These are phyloP conservation scores for Oryza meyeriana DNA, from an alignment of 176 grass and related monocot species.

Conservation along the genomic window DNA sequence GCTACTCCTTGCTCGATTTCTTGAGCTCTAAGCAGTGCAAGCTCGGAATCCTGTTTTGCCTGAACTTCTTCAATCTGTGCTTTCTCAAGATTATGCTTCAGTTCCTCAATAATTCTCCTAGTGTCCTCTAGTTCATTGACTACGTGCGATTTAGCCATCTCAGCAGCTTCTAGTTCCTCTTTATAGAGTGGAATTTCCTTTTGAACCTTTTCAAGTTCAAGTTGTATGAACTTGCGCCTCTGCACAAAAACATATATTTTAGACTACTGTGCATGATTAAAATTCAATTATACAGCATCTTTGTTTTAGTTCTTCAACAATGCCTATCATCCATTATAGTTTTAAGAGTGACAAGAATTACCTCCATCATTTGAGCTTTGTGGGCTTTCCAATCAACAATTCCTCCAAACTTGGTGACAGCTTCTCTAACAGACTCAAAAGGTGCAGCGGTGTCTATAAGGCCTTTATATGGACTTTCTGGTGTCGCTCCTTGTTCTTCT, in stretches of 20 bases:
- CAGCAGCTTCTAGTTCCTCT: constrained; percentile 59
- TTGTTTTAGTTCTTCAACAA: not conserved
- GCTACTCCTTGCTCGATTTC: constrained; percentile 81
- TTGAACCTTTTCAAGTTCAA: constrained; percentile 71
- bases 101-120: constrained; percentile 69
- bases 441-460: constrained; percentile 79
- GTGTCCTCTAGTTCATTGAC: constrained; percentile 55
- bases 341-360: constrained; percentile 43
- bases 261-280: constrained; percentile 1
- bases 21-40: constrained; percentile 67
- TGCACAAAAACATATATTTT: constrained; percentile 32
- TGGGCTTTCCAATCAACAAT: constrained; percentile 99
- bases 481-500: constrained; percentile 43
- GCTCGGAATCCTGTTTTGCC: constrained; percentile 80
- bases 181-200: constrained; percentile 66
- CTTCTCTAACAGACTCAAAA: constrained; percentile 92
- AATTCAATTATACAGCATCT: not conserved
- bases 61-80: constrained; percentile 80
- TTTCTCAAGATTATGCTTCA: constrained; percentile 85
- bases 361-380: constrained; percentile 77
- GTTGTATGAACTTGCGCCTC: constrained; percentile 64
- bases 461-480: constrained; percentile 51
- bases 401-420: constrained; percentile 88
- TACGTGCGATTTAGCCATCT: constrained; percentile 59
- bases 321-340: not conserved